phyloP scores from a whole-genome alignment of 108 stramenopile species.

The Cyclotella atomus region DNA sequence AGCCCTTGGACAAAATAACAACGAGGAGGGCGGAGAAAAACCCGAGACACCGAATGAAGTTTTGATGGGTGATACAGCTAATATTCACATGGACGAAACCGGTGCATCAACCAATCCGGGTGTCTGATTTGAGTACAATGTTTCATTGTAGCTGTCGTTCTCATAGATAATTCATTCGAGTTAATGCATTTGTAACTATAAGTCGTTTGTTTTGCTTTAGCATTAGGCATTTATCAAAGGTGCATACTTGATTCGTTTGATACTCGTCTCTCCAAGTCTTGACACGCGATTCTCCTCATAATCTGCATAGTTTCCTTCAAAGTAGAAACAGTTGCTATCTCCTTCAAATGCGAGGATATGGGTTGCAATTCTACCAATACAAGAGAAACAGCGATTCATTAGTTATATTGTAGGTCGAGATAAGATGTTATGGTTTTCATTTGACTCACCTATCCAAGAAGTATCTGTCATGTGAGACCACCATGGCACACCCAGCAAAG shows the following conservation, averaged over 20 bases:
- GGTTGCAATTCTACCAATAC: conserved; percentile 64
- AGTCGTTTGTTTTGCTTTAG: no score
- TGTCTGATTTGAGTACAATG: no score
- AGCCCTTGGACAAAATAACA: background rate
- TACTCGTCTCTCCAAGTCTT: conserved; percentile 81
- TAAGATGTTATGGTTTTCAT: no score
- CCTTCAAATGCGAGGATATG: conserved; percentile 97
- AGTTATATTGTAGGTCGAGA: no score
- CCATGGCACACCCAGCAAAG: conserved; percentile 94
- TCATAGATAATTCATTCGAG: no score
- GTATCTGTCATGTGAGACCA: conserved; percentile 96
- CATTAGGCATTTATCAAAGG: conserved; percentile 76
- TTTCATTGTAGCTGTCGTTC: no score
- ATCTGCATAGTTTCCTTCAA: conserved; percentile 91
- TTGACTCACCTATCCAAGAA: conserved; percentile 89
- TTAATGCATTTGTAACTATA: no score
- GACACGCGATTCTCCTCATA: conserved; percentile 78
- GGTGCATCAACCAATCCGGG: no score
- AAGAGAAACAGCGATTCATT: no score
- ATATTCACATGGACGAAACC: no score
- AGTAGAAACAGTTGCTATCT: conserved; percentile 82
- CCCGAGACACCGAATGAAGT: background rate
- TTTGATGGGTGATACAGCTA: background rate
- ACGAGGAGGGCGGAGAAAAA: background rate
- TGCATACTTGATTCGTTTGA: conserved; percentile 88